These are phyloP conservation scores for Psilocybe azurescens DNA, from an alignment of 768 basidiomycete genomes.

Conservation along the genomic window DNA sequence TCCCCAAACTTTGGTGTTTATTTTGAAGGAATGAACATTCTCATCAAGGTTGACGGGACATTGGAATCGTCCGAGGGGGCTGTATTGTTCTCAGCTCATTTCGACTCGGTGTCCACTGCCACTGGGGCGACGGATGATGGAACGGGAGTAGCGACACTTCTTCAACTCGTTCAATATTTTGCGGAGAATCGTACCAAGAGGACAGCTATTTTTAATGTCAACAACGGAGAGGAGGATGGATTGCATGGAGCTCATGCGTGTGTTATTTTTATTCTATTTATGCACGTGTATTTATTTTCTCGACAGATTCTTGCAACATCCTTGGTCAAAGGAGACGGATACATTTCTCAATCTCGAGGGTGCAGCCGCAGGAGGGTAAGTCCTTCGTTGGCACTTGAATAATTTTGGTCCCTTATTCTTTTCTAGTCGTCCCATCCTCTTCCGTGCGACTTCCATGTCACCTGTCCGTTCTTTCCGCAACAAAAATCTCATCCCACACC, in stretches of 20 bases:
- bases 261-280: slow-evolving; percentile 8
- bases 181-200: slow-evolving; percentile 52
- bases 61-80: background rate
- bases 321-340: slow-evolving; percentile 70
- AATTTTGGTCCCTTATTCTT: background rate
- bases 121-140: slow-evolving; percentile 81
- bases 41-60: slow-evolving; percentile 55
- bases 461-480: slow-evolving; percentile 58
- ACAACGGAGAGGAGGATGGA: slow-evolving; percentile 85
- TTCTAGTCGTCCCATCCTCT: slow-evolving; percentile 73
- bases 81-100: slow-evolving; percentile 65
- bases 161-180: slow-evolving; percentile 68
- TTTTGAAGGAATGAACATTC: slow-evolving; percentile 71
- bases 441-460: slow-evolving; percentile 68
- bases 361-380: slow-evolving; percentile 77
- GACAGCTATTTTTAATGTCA: slow-evolving; percentile 82
- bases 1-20: slow-evolving; percentile 42
- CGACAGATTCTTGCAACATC: slow-evolving; percentile 70
- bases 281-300: background rate
- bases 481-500: slow-evolving; percentile 54
- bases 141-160: slow-evolving; percentile 69
- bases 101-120: slow-evolving; percentile 79
- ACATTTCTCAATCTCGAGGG: slow-evolving; percentile 86
- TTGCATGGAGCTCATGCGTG: slow-evolving; percentile 75
- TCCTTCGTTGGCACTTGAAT: background rate